Base-by-base conservation (phyloP, 2,329 filamentous ascomycete genomes). In the Xylaria arbuscula region DNA sequence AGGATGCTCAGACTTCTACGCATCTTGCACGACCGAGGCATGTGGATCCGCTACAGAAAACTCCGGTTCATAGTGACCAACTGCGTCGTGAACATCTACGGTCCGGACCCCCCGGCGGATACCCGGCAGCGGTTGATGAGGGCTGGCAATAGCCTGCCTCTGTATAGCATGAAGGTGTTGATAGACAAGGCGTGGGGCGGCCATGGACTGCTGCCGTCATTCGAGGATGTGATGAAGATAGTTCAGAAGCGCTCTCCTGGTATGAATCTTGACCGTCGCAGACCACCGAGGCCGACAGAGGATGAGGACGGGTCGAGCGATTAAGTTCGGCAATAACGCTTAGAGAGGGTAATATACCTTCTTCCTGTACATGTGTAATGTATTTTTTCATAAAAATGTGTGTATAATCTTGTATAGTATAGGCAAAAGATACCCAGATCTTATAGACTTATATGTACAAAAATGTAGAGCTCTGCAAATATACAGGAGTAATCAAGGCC, bases 161-260 rank as follows among this genome's bases (percentile, higher is more conserved):
- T 83, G 3, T 50, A 59, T 7, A 73, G 80, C 50, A 80, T 81
- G 65, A 81, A 80, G 72, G 63, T 50, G 2, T 61, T 80, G n/a
- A 77, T 81, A 47, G 79, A 83, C 42, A 70, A 75, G 17, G 80
- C 80, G 0, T 83, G 81, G 81, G 79, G 76, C 17, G 79, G 76
- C 17, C 62, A 62, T 10, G 72, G 75, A 7, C 64, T 82, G 10
- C 75, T 82, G 5, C 78, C 79, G 6, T 61, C 75, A 0, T 22
- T 79, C 8, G 62, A 75, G 1, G 64, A 75, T 53, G 66, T 83
- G 28, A 57, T 70, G 48, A 67, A 64, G 7, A 60, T 74, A 3
- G 72, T 81, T 17, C 69, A 73, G n/a, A 67, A 64, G 50, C 75
- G 59, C 24, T 66, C 68, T 55, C 67, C 38, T n/a, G n/a, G 50